Evolutionary conservation across 116 monocot genomes (phyloP), one percentile per base, ranked within the genome.

Genomic region (Thalassia testudinum): DNA sequence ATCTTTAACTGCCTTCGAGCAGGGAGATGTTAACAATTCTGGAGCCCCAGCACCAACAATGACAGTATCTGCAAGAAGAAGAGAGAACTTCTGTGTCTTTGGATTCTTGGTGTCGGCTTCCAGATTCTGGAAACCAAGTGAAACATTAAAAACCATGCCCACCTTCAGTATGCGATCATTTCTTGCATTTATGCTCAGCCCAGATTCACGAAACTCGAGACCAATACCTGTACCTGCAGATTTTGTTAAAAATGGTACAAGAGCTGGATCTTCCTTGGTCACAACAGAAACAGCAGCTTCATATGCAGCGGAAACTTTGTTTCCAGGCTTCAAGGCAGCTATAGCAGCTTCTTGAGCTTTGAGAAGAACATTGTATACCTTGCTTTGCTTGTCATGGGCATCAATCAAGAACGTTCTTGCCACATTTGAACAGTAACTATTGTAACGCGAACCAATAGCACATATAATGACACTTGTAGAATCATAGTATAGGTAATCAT

Each of bases 161-260:
- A 65, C 17, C 50, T 79, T 82, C 26, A 92, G 37, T 5, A 63
- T 2, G 2, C 69, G 72, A 24, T 82, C 91, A 71, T 75, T 85
- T 54, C 75, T 81, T 13, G 60, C 24, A 63, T 78, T 91, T 25
- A 91, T 54, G 64, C 27, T 70, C 49, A 91, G 57, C 13, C 86
- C 81, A 38, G 86, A 75, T 57, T 91, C 91, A 45, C 86, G 78
- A 25, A 91, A 91, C 56, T 91, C 91, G 13, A 91, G 82, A 19
- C 91, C 91, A 26, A 85, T 91, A 0, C 91, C 91, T 25, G 91
- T 86, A 52, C 91, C 91, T 37, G 86, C 91, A 11, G 91, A 72
- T 58, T 76, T 92, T 15, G 91, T 78, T 1, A 92, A 64, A 50
- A 75, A 60, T 47, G 65, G 72, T 42, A 82, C 44, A 10, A 92